A percentile compares a stretch with the other conserved stretches of the same genome.
These are phyloP conservation scores for Rhodosporidiobolus sp. DNA, from an alignment of 768 basidiomycete species.

Conservation along the genomic window DNA sequence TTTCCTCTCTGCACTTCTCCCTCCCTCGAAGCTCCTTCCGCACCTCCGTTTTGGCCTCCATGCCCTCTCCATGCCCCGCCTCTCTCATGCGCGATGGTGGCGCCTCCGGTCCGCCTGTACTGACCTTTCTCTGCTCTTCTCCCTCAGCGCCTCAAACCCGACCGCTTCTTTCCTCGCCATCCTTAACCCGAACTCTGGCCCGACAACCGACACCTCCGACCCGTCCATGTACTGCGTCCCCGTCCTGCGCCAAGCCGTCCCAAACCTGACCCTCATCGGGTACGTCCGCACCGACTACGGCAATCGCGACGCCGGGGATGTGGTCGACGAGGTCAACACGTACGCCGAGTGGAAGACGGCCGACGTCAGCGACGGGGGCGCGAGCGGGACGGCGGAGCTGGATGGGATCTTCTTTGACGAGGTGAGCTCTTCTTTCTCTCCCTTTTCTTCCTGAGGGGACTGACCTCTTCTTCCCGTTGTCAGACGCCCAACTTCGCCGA, in stretches of 20 bases:
- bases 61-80: too few species aligned
- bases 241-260: conserved; percentile 3
- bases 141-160: conserved; percentile 10
- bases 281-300: conserved; percentile 18
- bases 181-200: conserved; percentile 23
- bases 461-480: too few species aligned
- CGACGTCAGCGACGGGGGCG: neutral
- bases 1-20: neutral
- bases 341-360: conserved; percentile 3
- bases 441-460: neutral
- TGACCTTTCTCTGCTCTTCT: neutral
- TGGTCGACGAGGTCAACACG: conserved; percentile 1
- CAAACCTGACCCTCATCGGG: neutral
- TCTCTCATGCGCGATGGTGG: too few species aligned
- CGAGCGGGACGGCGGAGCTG: neutral
- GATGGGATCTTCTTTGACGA: conserved; percentile 30
- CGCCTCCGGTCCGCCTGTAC: too few species aligned
- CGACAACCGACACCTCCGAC: neutral
- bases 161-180: conserved; percentile 6
- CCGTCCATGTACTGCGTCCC: conserved; percentile 26
- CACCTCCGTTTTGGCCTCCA: too few species aligned
- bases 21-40: too few species aligned
- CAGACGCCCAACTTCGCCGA: too few species aligned
- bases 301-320: neutral
- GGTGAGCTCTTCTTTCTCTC: neutral